A percentile compares a stretch with the other conserved stretches of the same genome.
Conservation (phyloP, 1,284 basidiomycete genomes). For the Microbotryum silenes-acaulis region DNA sequence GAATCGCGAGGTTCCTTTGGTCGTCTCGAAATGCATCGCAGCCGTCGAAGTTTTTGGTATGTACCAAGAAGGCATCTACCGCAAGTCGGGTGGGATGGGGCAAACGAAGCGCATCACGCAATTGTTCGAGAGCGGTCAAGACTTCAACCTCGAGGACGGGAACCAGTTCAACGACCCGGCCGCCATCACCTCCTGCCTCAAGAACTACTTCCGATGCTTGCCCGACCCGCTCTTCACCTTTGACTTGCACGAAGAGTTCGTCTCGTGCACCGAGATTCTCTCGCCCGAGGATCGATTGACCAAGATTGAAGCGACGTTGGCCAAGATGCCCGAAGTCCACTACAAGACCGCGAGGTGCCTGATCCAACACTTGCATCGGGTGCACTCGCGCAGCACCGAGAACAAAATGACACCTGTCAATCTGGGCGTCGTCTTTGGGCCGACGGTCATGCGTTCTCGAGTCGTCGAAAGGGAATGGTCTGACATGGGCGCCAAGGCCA, state of each 20-base stretch:
- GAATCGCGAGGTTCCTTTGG: slow-evolving; percentile 58
- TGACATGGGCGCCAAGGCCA: slow-evolving; percentile 92
- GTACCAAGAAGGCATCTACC: slow-evolving; percentile 91
- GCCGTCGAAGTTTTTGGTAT: slow-evolving; percentile 82
- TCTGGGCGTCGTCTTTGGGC: slow-evolving; percentile 98
- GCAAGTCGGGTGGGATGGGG: slow-evolving; percentile 88
- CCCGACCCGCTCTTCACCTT: slow-evolving; percentile 86
- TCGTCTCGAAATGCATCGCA: slow-evolving; percentile 91
- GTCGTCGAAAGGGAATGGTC: slow-evolving; percentile 84
- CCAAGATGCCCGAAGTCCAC: slow-evolving; percentile 73
- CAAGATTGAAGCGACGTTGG: slow-evolving; percentile 61
- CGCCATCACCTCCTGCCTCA: slow-evolving; percentile 81
- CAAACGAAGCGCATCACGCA: slow-evolving; percentile 90
- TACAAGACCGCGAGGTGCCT: slow-evolving; percentile 74
- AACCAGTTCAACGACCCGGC: slow-evolving; percentile 95
- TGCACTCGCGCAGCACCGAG: slow-evolving; percentile 58
- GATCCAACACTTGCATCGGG: slow-evolving; percentile 79
- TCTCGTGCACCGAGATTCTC: slow-evolving; percentile 60
- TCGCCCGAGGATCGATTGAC: slow-evolving; percentile 52
- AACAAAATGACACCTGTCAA: slow-evolving; percentile 96
- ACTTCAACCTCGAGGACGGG: slow-evolving; percentile 80
- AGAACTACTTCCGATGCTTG: slow-evolving; percentile 88
- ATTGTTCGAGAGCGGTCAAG: slow-evolving; percentile 87
- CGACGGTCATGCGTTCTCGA: slow-evolving; percentile 83
- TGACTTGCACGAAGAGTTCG: slow-evolving; percentile 83